Percentiles rank a stretch among this genome's conserved stretches.
Conservation (phyloP, 768 basidiomycete species). For the Podaxis sp. region DNA sequence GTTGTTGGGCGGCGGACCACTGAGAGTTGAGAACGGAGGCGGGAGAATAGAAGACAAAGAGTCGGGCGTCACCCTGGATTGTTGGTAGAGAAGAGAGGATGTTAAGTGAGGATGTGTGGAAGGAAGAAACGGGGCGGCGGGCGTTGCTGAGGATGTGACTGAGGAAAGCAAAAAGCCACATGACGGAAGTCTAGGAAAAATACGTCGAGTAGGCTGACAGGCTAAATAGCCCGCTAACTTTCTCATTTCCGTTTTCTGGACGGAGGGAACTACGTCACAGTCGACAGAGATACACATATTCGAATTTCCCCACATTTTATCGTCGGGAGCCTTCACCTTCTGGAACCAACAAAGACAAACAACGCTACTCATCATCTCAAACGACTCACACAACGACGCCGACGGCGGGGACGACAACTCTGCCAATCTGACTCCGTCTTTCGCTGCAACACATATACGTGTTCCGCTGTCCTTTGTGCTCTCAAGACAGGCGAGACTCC, state of each 20-base stretch:
- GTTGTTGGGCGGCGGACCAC: not conserved
- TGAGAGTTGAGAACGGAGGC: slow-evolving; percentile 7
- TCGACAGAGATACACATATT: too few relatives aligned
- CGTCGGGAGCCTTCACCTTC: slow-evolving; percentile 6
- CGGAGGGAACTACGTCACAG: too few relatives aligned
- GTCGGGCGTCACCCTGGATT: not conserved
- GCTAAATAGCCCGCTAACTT: not conserved
- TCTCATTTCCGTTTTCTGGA: too few relatives aligned
- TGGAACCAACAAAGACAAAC: slow-evolving; percentile 15
- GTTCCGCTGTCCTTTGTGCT: not conserved
- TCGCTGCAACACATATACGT: not conserved
- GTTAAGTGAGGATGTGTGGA: not conserved
- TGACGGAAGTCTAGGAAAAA: not conserved
- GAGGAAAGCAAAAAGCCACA: not conserved
- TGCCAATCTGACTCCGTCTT: not conserved
- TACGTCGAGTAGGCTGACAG: not conserved
- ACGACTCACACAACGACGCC: slow-evolving; percentile 17
- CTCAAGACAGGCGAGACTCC: not conserved
- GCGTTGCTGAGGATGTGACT: not conserved
- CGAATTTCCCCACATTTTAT: not conserved
- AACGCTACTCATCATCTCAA: slow-evolving; percentile 17
- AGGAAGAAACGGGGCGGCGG: not conserved
- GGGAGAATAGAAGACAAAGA: slow-evolving; percentile 3
- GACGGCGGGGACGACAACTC: slow-evolving; percentile 8
- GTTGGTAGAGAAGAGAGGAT: slow-evolving; percentile 3